Evolutionary conservation across 257 asterid genomes (phyloP).

Genomic region (Lycium ferocissimum): DNA sequence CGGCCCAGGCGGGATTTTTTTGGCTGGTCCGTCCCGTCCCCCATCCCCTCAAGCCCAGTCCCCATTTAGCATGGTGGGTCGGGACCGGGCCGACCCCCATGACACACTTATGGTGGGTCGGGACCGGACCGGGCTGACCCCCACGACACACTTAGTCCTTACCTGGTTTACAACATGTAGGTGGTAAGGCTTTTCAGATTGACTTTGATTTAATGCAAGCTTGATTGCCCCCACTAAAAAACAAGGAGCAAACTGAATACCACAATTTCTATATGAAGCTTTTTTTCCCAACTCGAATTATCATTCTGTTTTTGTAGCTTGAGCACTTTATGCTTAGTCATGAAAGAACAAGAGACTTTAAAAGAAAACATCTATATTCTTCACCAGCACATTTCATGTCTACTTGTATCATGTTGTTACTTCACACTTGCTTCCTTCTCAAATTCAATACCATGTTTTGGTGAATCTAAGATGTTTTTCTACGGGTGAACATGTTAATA

Average conservation of each 20-base stretch:
- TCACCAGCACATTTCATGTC: not conserved
- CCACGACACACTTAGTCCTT: not conserved
- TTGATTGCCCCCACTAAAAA: no score
- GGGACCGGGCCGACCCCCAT: no score
- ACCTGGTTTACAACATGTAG: not conserved
- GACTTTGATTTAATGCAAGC: not conserved
- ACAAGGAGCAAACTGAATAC: no score
- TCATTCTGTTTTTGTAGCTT: not conserved
- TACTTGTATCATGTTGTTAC: not conserved
- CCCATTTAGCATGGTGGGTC: no score
- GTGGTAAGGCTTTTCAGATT: not conserved
- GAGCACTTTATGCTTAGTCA: not conserved
- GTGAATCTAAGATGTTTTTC: slow-evolving; percentile 13
- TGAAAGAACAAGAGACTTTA: not conserved
- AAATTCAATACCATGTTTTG: not conserved
- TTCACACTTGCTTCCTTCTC: not conserved
- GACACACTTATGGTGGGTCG: no score
- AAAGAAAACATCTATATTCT: not conserved
- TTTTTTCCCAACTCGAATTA: no score
- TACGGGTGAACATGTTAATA: slow-evolving; percentile 70
- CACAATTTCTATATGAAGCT: not conserved
- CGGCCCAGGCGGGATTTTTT: no score
- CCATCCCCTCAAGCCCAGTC: no score
- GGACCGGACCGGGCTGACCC: no score
- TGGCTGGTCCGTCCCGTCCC: no score